These are phyloP conservation scores for Halophytophthora polymorphica DNA, from an alignment of 352 stramenopile genomes.

Conservation along the genomic window DNA sequence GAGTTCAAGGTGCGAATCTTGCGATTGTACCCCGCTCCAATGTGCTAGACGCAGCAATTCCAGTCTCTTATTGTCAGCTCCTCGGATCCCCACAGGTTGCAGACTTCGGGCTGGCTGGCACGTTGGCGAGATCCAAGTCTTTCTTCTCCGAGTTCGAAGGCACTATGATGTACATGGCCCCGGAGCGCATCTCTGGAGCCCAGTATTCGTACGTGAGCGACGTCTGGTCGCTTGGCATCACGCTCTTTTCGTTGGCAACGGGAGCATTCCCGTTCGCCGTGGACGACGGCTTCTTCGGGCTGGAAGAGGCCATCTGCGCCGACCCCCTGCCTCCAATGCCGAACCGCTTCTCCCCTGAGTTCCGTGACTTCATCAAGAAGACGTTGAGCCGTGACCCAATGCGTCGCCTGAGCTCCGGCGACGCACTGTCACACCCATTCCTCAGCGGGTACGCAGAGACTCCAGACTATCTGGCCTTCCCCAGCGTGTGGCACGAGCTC, in stretches of 20 bases:
- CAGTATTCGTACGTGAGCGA: slow-evolving; percentile 84
- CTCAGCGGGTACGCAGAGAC: slow-evolving; percentile 45
- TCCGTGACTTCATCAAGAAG: slow-evolving; percentile 92
- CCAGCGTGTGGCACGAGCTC: slow-evolving; percentile 35
- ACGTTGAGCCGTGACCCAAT: slow-evolving; percentile 88
- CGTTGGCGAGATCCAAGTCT: slow-evolving; percentile 68
- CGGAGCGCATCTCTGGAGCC: slow-evolving; percentile 88
- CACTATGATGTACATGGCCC: slow-evolving; percentile 95
- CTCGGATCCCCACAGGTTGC: slow-evolving; percentile 41
- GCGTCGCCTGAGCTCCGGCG: slow-evolving; percentile 70
- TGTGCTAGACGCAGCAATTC: too few species aligned
- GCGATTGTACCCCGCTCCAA: slow-evolving; percentile 1
- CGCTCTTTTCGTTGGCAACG: slow-evolving; percentile 63
- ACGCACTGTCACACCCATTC: slow-evolving; percentile 91
- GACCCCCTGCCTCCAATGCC: slow-evolving; percentile 70
- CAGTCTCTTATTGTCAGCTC: too few species aligned
- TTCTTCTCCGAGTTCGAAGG: slow-evolving; percentile 87
- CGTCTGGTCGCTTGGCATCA: slow-evolving; percentile 76
- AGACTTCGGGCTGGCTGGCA: slow-evolving; percentile 79
- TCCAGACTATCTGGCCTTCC: slow-evolving; percentile 30
- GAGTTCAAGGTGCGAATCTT: slow-evolving; percentile 68
- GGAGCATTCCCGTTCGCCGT: slow-evolving; percentile 70
- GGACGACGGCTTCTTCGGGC: slow-evolving; percentile 77
- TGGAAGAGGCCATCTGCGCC: slow-evolving; percentile 80
- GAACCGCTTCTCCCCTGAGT: slow-evolving; percentile 79